Evolutionary conservation across 768 basidiomycete species (phyloP).

Genomic region (Porphyrellus cyaneotinctus): DNA sequence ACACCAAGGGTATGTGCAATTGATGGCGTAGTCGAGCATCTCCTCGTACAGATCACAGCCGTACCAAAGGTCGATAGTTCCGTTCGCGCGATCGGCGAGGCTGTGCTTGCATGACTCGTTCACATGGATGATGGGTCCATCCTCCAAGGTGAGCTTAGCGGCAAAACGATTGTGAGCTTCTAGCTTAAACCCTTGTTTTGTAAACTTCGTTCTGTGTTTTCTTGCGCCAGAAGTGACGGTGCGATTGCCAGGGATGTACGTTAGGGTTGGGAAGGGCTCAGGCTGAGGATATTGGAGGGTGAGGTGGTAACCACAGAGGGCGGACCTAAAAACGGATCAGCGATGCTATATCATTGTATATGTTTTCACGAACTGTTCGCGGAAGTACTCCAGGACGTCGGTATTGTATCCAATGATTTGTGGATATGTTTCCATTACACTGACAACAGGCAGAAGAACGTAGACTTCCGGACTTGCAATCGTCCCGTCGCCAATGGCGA

Average conservation of each 20-base stretch:
- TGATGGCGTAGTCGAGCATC: slow-evolving; percentile 67
- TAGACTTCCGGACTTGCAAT: slow-evolving; percentile 50
- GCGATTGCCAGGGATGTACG: slow-evolving; percentile 15
- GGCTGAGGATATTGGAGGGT: slow-evolving; percentile 68
- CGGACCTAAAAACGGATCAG: slow-evolving; percentile 36
- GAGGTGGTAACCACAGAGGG: slow-evolving; percentile 62
- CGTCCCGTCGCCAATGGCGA: slow-evolving; percentile 69
- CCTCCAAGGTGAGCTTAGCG: slow-evolving; percentile 20
- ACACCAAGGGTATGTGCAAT: slow-evolving; percentile 66
- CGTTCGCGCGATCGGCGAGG: slow-evolving; percentile 46
- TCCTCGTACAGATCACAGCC: slow-evolving; percentile 63
- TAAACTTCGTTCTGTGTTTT: slow-evolving; percentile 16
- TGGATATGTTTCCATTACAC: slow-evolving; percentile 66
- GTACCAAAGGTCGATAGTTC: slow-evolving; percentile 59
- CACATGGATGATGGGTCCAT: slow-evolving; percentile 18
- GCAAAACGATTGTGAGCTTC: slow-evolving; percentile 23
- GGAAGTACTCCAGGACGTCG: slow-evolving; percentile 63
- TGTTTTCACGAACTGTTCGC: slow-evolving; percentile 50
- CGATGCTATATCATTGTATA: background rate
- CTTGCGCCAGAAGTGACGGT: background rate
- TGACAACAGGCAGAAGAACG: slow-evolving; percentile 52
- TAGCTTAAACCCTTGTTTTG: slow-evolving; percentile 18
- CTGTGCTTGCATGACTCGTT: slow-evolving; percentile 41
- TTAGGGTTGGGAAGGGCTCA: slow-evolving; percentile 41
- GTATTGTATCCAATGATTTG: slow-evolving; percentile 72